Evolutionary conservation across 139 green algal genomes (phyloP), one percentile per base, ranked within the genome.

Genomic region (Micractinium sp.): DNA sequence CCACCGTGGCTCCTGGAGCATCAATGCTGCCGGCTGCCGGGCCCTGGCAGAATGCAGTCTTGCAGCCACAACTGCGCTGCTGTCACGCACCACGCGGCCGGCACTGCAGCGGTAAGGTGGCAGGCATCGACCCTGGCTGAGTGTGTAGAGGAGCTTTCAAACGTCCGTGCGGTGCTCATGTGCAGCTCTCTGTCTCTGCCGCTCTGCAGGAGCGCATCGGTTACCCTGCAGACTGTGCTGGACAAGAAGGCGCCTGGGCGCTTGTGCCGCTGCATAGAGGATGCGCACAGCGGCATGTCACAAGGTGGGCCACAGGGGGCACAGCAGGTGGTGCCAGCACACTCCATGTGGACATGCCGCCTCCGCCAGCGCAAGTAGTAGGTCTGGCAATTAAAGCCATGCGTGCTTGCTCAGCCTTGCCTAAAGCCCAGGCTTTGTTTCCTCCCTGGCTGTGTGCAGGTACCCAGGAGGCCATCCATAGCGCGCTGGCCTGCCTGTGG

Each of bases 201-300:
- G 2, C 7, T 2, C 20, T 61, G 85, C 85, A 82, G 85, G 71
- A 88, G 85, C 56, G 85, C 85, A 12, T 13, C n/a, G 0, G 19
- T 36, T 61, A 85, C 83, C 15, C 41, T 92, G n/a, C 75, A 86
- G 39, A 41, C 89, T 16, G 75, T 86, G 60, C 41, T 89, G 16
- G 83, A 90, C 20, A 91, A 91, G 4, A 41, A 53, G 25, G 88
- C 94, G n/a, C 56, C 92, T 1, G 77, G 82, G 3, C 82, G 87
- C 84, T 89, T 96, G 31, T 95, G 93, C 86, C 53, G 73, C 22
- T 90, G 89, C 35, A 82, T 96, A 56, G 93, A 95, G 66, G 90
- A 92, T 80, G 90, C 91, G 20, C 83, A 92, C 25, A 85, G 20
- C 15, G 91, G 61, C 7, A 81, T 74, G 19, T 81, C 73, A 27